These are phyloP conservation scores for Diaporthe ilicicola DNA, from an alignment of 2,329 filamentous ascomycete genomes.

Conservation along the genomic window DNA sequence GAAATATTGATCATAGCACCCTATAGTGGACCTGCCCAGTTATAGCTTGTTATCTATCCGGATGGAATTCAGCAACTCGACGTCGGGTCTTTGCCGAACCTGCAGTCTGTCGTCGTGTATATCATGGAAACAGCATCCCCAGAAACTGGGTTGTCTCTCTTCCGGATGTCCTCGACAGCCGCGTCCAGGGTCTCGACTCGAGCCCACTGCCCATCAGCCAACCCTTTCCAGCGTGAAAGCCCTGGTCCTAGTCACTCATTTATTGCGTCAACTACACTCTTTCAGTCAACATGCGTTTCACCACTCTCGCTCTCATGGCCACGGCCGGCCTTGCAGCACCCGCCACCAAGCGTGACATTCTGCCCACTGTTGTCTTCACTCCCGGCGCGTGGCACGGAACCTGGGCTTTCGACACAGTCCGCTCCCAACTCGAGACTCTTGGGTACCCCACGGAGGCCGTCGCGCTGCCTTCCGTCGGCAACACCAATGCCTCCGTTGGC, in stretches of 20 bases:
- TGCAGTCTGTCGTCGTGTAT: background rate
- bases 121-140: background rate
- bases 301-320: conserved; percentile 1
- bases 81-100: conserved; percentile 3
- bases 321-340: conserved; percentile 18
- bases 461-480: conserved; percentile 44
- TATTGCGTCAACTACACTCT: background rate
- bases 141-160: background rate
- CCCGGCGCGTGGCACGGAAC: conserved; percentile 51
- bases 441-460: conserved; percentile 45
- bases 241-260: background rate
- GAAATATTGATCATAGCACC: conserved; percentile 18
- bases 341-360: background rate
- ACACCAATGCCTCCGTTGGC: conserved; percentile 39
- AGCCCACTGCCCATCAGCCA: background rate
- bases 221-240: background rate
- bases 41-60: conserved; percentile 9
- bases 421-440: conserved; percentile 41
- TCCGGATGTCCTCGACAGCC: background rate
- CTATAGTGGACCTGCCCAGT: conserved; percentile 6
- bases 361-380: conserved; percentile 45
- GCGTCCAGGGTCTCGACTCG: background rate
- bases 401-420: conserved; percentile 41
- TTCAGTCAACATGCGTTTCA: background rate
- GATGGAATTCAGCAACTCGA: background rate